phyloP scores from a whole-genome alignment of 306 rosid genomes.

The Cyclanthera cordifolia region DNA sequence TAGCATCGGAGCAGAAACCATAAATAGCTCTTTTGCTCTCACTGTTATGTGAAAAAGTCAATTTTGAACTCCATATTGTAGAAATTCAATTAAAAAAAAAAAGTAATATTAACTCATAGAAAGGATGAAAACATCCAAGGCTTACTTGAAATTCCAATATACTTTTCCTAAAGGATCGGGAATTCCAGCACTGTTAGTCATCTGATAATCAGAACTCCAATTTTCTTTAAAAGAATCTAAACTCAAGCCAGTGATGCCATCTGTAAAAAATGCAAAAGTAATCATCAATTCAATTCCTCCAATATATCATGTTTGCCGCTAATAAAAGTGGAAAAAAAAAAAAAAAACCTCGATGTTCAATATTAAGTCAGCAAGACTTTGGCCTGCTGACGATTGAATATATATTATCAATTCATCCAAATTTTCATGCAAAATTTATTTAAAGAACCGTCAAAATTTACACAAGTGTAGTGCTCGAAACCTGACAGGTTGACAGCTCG shows the following conservation, averaged over 20 bases:
- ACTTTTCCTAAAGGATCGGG: constrained; percentile 60
- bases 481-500: background rate
- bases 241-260: constrained; percentile 80
- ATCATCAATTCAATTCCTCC: constrained; percentile 14
- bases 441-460: background rate
- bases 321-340: background rate
- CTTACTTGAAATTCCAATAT: constrained; percentile 85
- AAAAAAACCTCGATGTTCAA: background rate
- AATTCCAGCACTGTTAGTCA: constrained; percentile 66
- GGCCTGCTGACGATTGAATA: background rate
- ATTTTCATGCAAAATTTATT: background rate
- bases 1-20: too few relatives aligned
- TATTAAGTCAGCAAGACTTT: background rate
- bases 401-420: background rate
- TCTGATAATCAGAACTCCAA: constrained; percentile 81
- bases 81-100: background rate
- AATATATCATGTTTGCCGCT: background rate
- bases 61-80: background rate
- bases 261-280: constrained; percentile 32
- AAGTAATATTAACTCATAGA: constrained; percentile 3
- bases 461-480: background rate
- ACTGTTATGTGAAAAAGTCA: background rate
- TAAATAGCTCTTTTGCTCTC: background rate
- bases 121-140: constrained; percentile 1
- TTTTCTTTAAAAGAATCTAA: constrained; percentile 46